A percentile compares a stretch with the other conserved stretches of the same genome.
Conservation (phyloP, 306 rosid species). For the Dalbergia cultrata region DNA sequence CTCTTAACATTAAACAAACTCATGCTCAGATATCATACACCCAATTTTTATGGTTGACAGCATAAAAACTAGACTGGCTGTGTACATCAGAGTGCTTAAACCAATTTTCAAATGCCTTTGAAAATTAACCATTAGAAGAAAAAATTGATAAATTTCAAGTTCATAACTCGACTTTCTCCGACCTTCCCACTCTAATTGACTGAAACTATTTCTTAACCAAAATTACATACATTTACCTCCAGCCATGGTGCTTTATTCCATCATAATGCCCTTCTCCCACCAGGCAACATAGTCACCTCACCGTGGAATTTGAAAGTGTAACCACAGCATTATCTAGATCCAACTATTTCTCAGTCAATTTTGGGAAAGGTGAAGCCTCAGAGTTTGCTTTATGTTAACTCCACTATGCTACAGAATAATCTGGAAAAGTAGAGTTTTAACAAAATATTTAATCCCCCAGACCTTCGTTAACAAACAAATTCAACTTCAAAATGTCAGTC, state of each 20-base stretch:
- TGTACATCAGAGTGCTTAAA: too few relatives aligned
- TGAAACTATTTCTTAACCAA: background rate
- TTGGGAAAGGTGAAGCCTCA: background rate
- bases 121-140: slow-evolving; percentile 17
- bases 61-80: background rate
- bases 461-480: background rate
- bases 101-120: slow-evolving; percentile 17
- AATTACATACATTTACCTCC: background rate
- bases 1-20: background rate
- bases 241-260: background rate
- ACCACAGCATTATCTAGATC: background rate
- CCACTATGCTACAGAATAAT: background rate
- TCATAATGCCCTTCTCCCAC: background rate
- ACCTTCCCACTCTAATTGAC: background rate
- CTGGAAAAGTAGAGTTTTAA: background rate
- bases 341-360: background rate
- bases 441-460: background rate
- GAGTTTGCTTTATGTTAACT: background rate
- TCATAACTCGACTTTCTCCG: background rate
- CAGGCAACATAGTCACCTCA: slow-evolving; percentile 12
- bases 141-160: background rate
- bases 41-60: slow-evolving; percentile 3
- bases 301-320: background rate
- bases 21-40: background rate
- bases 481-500: background rate